A percentile compares a stretch with the other conserved stretches of the same genome.
Conservation (phyloP, 306 rosid genomes). For the Medicago arabica region DNA sequence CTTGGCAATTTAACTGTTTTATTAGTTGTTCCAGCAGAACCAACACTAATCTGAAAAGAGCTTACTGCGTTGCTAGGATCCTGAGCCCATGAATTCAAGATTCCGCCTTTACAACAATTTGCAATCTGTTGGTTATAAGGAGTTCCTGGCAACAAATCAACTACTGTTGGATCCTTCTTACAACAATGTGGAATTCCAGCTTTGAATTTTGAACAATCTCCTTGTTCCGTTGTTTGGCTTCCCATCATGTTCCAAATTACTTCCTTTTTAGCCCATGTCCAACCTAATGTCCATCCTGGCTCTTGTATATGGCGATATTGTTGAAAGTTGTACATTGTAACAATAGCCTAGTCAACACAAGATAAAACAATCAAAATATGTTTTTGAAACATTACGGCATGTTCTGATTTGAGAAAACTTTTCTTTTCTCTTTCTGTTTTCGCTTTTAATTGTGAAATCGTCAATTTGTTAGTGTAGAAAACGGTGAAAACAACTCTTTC, state of each 20-base stretch:
- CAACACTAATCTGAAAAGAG: constrained; percentile 93
- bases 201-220: constrained; percentile 87
- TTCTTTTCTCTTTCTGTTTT: neutral
- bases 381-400: neutral
- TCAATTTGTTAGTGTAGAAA: neutral
- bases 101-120: constrained; percentile 97
- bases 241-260: constrained; percentile 97
- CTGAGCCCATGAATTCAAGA: constrained; percentile 78
- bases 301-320: constrained; percentile 91
- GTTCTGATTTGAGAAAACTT: neutral
- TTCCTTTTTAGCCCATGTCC: constrained; percentile 99
- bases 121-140: constrained; percentile 95
- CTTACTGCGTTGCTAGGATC: constrained; percentile 76
- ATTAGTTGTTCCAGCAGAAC: constrained; percentile 93
- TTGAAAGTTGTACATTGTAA: constrained; percentile 94
- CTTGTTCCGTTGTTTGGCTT: constrained; percentile 90
- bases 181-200: constrained; percentile 90
- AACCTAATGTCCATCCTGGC: constrained; percentile 91
- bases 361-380: constrained; percentile 14
- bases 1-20: constrained; percentile 78
- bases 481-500: neutral
- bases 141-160: constrained; percentile 91
- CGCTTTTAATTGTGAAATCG: neutral
- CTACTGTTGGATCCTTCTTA: constrained; percentile 81
- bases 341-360: constrained; percentile 74